Evolutionary conservation across 1,284 basidiomycete species (phyloP).

Genomic region (Thecaphora thlaspeos): DNA sequence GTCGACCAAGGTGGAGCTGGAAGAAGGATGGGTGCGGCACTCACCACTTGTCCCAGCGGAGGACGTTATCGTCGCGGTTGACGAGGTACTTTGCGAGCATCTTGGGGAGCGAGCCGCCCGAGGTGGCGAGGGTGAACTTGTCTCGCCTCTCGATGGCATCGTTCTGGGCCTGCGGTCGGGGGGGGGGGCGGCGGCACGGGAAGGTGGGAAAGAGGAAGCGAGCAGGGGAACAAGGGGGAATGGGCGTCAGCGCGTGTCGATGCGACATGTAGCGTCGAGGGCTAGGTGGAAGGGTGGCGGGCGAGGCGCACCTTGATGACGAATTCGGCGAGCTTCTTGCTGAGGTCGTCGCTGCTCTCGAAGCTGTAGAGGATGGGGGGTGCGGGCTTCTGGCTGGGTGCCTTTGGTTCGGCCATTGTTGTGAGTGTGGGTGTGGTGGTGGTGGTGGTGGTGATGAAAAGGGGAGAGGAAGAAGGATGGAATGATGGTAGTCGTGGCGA

Average conservation of each 20-base stretch:
- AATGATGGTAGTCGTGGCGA: no score
- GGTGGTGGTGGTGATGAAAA: background rate
- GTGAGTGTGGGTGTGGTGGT: background rate
- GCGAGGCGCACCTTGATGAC: slow-evolving; percentile 65
- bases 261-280: no score
- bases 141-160: slow-evolving; percentile 84
- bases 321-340: slow-evolving; percentile 73
- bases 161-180: slow-evolving; percentile 68
- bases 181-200: background rate
- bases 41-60: slow-evolving; percentile 95
- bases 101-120: slow-evolving; percentile 87
- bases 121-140: slow-evolving; percentile 86
- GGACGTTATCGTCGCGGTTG: slow-evolving; percentile 64
- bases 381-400: slow-evolving; percentile 39
- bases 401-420: slow-evolving; percentile 41
- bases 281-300: background rate
- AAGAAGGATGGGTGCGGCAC: background rate
- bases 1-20: no score
- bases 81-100: slow-evolving; percentile 74
- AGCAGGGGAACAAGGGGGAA: no score
- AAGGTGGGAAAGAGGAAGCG: background rate
- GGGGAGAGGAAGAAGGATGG: no score
- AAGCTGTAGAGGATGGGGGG: slow-evolving; percentile 75
- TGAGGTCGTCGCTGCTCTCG: slow-evolving; percentile 61
- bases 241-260: no score